A percentile compares a stretch with the other conserved stretches of the same genome.
These are phyloP conservation scores for Tulasnella sp. DNA, from an alignment of 768 basidiomycete genomes.

Conservation along the genomic window DNA sequence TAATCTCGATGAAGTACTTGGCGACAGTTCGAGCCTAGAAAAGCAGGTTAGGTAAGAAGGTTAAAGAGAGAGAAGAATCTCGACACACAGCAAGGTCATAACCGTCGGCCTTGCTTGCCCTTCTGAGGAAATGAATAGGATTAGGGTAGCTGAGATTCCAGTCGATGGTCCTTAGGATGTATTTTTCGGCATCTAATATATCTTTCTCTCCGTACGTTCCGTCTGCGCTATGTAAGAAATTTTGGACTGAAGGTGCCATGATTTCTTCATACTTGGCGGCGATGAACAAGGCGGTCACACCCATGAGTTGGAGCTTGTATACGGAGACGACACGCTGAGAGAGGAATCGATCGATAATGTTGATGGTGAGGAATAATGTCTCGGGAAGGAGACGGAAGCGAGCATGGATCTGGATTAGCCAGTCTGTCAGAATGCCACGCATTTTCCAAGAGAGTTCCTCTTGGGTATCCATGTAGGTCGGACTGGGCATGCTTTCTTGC, in stretches of 20 bases:
- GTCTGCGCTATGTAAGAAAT: slow-evolving; percentile 71
- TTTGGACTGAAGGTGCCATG: slow-evolving; percentile 66
- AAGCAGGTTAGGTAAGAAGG: not conserved
- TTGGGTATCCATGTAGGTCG: slow-evolving; percentile 75
- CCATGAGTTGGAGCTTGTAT: slow-evolving; percentile 80
- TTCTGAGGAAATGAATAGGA: slow-evolving; percentile 76
- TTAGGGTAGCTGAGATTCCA: slow-evolving; percentile 82
- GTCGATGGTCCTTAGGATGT: slow-evolving; percentile 70
- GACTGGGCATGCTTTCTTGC: slow-evolving; percentile 67
- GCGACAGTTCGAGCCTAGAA: slow-evolving; percentile 65
- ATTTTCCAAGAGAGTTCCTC: slow-evolving; percentile 78
- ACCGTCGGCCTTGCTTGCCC: slow-evolving; percentile 86
- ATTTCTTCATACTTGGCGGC: slow-evolving; percentile 91
- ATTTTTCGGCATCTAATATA: slow-evolving; percentile 78
- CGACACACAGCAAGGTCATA: slow-evolving; percentile 44
- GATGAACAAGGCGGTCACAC: slow-evolving; percentile 75
- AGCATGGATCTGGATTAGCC: slow-evolving; percentile 83
- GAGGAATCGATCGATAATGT: slow-evolving; percentile 63
- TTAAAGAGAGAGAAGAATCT: not conserved
- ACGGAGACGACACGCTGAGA: slow-evolving; percentile 60
- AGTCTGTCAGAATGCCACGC: slow-evolving; percentile 81
- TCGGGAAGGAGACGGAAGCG: slow-evolving; percentile 79
- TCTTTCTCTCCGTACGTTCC: slow-evolving; percentile 63
- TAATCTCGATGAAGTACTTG: slow-evolving; percentile 85
- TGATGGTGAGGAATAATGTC: slow-evolving; percentile 78